These are phyloP conservation scores for Tephrocybe rancida DNA, from an alignment of 768 basidiomycete species.

Conservation along the genomic window DNA sequence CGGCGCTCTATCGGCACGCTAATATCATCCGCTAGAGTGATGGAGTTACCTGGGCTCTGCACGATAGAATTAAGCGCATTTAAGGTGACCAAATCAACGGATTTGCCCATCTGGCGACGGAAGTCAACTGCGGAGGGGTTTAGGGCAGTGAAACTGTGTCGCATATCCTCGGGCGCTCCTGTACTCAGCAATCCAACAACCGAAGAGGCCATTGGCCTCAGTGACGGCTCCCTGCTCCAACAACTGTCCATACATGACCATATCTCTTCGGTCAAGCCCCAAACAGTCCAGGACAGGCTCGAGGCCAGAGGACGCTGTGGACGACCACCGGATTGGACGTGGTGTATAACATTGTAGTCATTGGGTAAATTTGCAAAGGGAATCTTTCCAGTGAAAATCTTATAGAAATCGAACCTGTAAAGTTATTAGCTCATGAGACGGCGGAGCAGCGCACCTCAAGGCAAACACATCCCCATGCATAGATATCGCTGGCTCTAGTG, in stretches of 20 bases:
- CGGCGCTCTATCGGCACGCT: too few relatives aligned
- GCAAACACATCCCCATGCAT: constrained; percentile 5
- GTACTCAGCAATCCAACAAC: not conserved
- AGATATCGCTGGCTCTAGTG: constrained; percentile 6
- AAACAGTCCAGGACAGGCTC: not conserved
- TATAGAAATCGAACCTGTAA: not conserved
- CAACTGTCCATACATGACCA: not conserved
- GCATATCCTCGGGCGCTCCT: too few relatives aligned
- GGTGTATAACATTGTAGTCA: not conserved
- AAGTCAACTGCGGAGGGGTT: too few relatives aligned
- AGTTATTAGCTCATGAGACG: not conserved
- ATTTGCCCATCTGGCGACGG: too few relatives aligned
- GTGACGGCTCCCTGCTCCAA: not conserved
- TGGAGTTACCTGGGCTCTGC: too few relatives aligned
- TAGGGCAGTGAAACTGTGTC: too few relatives aligned
- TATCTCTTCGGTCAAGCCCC: constrained; percentile 1
- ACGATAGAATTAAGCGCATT: too few relatives aligned
- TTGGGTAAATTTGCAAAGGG: not conserved
- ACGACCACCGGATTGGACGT: not conserved
- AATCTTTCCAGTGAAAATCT: constrained; percentile 1
- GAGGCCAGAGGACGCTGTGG: not conserved
- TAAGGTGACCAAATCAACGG: too few relatives aligned
- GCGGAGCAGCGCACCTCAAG: not conserved
- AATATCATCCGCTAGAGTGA: too few relatives aligned
- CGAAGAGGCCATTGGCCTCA: not conserved